Conservation (phyloP, 2,329 filamentous ascomycete species). For the Aspergillus carbonarius region DNA sequence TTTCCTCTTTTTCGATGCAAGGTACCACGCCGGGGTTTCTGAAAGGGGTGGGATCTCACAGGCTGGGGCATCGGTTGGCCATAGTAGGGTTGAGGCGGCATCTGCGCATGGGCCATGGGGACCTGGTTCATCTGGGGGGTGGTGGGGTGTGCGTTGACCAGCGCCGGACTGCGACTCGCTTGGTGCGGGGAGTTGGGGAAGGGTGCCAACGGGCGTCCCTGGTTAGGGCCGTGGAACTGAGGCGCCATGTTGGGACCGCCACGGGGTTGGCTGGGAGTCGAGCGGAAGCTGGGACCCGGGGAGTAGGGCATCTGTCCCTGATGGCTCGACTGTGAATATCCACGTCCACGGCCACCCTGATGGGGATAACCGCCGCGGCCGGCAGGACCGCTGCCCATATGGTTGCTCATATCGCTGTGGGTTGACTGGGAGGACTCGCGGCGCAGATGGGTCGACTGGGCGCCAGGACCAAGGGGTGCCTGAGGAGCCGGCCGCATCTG, state of each 20-base stretch:
- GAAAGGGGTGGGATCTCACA: conserved; percentile 54
- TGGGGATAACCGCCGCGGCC: conserved; percentile 56
- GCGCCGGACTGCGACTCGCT: conserved; percentile 62
- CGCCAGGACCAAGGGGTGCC: conserved; percentile 59
- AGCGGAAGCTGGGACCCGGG: conserved; percentile 54
- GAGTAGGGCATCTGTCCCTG: conserved; percentile 56
- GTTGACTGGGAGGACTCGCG: conserved; percentile 83
- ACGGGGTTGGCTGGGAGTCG: conserved; percentile 51
- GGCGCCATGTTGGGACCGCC: conserved; percentile 53
- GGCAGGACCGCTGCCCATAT: conserved; percentile 51
- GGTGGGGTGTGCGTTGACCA: conserved; percentile 64
- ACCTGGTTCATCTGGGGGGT: conserved; percentile 72
- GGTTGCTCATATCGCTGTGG: conserved; percentile 69
- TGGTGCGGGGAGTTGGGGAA: conserved; percentile 67
- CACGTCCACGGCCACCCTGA: conserved; percentile 57
- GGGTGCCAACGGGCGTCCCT: conserved; percentile 43
- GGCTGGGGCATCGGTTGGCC: conserved; percentile 59
- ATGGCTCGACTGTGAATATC: conserved; percentile 54
- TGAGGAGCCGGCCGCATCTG: conserved; percentile 69
- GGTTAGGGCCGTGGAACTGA: conserved; percentile 49
- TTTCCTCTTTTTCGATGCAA: conserved; percentile 36
- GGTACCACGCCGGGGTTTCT: conserved; percentile 33
- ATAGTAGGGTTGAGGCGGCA: conserved; percentile 61
- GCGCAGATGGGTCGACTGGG: conserved; percentile 74
- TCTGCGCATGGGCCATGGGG: conserved; percentile 64